These are phyloP conservation scores for Dothistroma pini DNA, from an alignment of 2,329 filamentous ascomycete genomes.

Conservation along the genomic window DNA sequence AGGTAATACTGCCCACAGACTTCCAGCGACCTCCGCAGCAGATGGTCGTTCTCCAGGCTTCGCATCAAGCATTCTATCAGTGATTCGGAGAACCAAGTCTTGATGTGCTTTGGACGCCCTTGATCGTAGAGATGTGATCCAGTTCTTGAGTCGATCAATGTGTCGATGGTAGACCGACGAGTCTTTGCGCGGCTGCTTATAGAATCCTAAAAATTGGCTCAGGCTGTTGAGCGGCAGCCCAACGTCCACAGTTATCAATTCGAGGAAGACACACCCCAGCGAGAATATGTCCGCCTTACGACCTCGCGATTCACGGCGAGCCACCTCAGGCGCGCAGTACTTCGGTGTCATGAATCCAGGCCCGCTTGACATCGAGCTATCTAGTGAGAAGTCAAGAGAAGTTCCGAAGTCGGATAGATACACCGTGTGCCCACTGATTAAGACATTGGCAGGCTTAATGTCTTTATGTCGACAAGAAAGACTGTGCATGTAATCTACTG, in stretches of 20 bases:
- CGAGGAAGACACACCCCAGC: conserved; percentile 14
- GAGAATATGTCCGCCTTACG: conserved; percentile 13
- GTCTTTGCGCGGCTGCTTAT: not conserved
- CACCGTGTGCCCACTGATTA: conserved; percentile 59
- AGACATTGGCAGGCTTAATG: conserved; percentile 94
- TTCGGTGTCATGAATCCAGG: conserved; percentile 11
- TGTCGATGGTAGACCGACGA: not conserved
- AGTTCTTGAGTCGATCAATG: not conserved
- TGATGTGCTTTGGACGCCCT: not conserved
- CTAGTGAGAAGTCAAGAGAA: not conserved
- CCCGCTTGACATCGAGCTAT: not conserved
- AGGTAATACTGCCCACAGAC: not conserved
- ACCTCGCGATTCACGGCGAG: not conserved
- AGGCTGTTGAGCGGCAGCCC: not conserved
- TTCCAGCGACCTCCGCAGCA: not conserved
- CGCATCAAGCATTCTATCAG: not conserved
- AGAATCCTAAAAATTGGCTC: not conserved
- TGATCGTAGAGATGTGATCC: not conserved
- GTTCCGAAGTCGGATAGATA: conserved; percentile 15
- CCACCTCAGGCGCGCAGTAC: conserved; percentile 14
- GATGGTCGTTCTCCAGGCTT: not conserved
- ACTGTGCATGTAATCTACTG: conserved; percentile 12
- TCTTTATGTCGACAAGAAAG: conserved; percentile 46
- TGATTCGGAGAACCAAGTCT: not conserved
- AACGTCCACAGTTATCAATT: conserved; percentile 8